Conservation (phyloP, 176 grass and related monocot species). For the Raddia distichophylla region DNA sequence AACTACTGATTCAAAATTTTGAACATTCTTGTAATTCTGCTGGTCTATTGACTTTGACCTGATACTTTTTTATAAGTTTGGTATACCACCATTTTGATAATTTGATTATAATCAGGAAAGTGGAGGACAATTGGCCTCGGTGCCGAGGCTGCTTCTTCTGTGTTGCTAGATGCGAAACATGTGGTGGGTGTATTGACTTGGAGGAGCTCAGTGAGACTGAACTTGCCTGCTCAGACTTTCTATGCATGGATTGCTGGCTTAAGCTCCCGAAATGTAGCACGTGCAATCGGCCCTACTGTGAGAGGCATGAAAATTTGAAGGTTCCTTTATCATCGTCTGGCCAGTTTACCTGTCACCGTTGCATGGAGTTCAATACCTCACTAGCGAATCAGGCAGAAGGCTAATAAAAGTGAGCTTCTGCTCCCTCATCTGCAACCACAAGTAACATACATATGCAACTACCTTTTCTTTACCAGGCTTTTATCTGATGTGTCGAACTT, state of each 20-base stretch:
- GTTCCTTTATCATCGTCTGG: slow-evolving; percentile 32
- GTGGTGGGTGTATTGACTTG: slow-evolving; percentile 73
- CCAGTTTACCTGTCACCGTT: slow-evolving; percentile 70
- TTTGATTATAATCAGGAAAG: slow-evolving; percentile 61
- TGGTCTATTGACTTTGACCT: slow-evolving; percentile 40
- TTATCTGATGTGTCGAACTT: not conserved
- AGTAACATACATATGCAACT: not conserved
- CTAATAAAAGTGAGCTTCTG: slow-evolving; percentile 39
- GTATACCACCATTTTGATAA: slow-evolving; percentile 31
- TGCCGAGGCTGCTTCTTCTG: slow-evolving; percentile 85
- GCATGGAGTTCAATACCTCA: slow-evolving; percentile 41
- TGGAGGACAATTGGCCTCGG: slow-evolving; percentile 35
- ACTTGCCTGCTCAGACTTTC: slow-evolving; percentile 69
- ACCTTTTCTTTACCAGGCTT: not conserved
- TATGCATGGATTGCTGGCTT: slow-evolving; percentile 85
- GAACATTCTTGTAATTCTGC: slow-evolving; percentile 18
- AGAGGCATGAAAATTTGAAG: slow-evolving; percentile 49
- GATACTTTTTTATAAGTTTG: slow-evolving; percentile 13
- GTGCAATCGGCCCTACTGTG: slow-evolving; percentile 85
- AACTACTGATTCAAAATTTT: slow-evolving; percentile 33
- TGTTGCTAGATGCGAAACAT: slow-evolving; percentile 82
- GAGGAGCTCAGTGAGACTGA: slow-evolving; percentile 51
- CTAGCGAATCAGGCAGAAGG: slow-evolving; percentile 34
- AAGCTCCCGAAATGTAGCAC: slow-evolving; percentile 68
- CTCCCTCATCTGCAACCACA: not conserved